Evolutionary conservation across 768 basidiomycete species (phyloP).

Genomic region (Suillus occidentalis): DNA sequence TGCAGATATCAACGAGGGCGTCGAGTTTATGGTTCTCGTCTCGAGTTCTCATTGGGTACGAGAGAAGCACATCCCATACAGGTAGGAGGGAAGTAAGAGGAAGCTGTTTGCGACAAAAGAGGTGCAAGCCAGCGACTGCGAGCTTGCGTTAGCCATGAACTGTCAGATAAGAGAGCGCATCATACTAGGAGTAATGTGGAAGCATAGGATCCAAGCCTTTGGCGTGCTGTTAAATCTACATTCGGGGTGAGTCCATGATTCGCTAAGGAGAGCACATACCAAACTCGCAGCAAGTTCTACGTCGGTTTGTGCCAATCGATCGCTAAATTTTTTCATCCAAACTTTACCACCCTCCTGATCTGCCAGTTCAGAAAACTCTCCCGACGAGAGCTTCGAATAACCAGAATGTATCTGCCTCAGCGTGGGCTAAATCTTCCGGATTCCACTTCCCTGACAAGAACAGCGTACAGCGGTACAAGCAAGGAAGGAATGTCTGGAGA

Average conservation of each 20-base stretch:
- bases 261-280: conserved; percentile 36
- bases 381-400: conserved; percentile 71
- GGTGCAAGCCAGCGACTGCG: conserved; percentile 74
- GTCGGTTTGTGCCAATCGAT: conserved; percentile 63
- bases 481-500: conserved; percentile 70
- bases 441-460: conserved; percentile 60
- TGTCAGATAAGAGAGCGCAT: conserved; percentile 10
- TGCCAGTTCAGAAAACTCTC: conserved; percentile 72
- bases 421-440: conserved; percentile 59
- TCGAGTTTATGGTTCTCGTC: conserved; percentile 62
- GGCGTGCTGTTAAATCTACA: conserved; percentile 41
- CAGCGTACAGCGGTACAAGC: conserved; percentile 67
- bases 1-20: conserved; percentile 67
- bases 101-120: conserved; percentile 69
- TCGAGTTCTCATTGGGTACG: conserved; percentile 54
- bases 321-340: conserved; percentile 66
- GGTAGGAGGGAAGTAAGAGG: conserved; percentile 58
- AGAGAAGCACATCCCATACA: conserved; percentile 74
- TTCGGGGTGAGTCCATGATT: background rate
- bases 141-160: conserved; percentile 4
- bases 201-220: conserved; percentile 69
- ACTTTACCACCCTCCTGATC: conserved; percentile 59
- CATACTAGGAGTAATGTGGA: conserved; percentile 83
- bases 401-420: conserved; percentile 84
- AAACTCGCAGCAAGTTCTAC: conserved; percentile 57